Evolutionary conservation across 805 yeast genomes (phyloP).

Genomic region (Yarrowia sp.): DNA sequence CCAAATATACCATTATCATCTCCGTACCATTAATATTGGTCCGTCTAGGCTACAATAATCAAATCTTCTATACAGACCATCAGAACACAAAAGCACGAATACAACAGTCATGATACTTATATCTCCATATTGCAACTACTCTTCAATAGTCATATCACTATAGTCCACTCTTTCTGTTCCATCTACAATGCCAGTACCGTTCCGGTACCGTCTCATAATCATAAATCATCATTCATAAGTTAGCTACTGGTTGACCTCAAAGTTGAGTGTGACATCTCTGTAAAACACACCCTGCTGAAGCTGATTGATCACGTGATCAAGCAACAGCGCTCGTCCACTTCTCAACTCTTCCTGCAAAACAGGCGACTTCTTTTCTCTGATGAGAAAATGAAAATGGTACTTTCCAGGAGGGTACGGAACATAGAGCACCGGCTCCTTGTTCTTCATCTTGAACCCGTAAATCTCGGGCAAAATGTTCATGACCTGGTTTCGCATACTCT

Average conservation of each 20-base stretch:
- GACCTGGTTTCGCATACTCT: slow-evolving; percentile 18
- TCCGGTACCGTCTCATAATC: not conserved
- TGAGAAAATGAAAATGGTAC: slow-evolving; percentile 19
- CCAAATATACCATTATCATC: no score
- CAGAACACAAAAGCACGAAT: no score
- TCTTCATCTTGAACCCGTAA: slow-evolving; percentile 17
- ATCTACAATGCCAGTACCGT: no score
- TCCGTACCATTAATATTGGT: no score
- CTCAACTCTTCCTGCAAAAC: not conserved
- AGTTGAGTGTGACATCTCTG: slow-evolving; percentile 1
- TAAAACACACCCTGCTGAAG: slow-evolving; percentile 17
- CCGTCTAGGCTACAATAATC: no score
- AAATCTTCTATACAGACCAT: no score
- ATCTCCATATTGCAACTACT: no score
- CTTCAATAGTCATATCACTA: no score
- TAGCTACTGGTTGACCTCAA: not conserved
- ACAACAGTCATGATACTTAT: no score
- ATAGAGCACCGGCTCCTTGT: slow-evolving; percentile 6
- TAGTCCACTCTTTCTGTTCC: no score
- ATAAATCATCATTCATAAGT: slow-evolving; percentile 3
- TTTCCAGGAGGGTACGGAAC: slow-evolving; percentile 16
- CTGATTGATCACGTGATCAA: slow-evolving; percentile 21
- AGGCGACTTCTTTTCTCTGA: not conserved
- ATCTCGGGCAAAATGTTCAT: slow-evolving; percentile 19
- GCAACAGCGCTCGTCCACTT: slow-evolving; percentile 1